Evolutionary conservation across 768 basidiomycete species (phyloP).

Genomic region (Coprinellus micaceus): DNA sequence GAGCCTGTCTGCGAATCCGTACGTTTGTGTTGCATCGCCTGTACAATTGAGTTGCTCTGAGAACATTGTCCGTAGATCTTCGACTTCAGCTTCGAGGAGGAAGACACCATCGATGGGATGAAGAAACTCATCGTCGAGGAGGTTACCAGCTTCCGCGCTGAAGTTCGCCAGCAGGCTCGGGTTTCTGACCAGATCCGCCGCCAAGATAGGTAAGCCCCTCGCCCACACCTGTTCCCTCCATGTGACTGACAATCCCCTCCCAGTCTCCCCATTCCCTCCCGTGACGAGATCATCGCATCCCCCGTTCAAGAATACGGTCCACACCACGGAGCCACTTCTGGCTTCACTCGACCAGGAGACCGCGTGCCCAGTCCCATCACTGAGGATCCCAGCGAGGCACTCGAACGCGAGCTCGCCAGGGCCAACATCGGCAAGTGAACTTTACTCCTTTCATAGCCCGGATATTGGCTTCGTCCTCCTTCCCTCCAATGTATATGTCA

Average conservation of each 20-base stretch:
- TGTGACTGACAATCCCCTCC: conserved; percentile 4
- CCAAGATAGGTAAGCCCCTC: conserved; percentile 61
- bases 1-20: conserved; percentile 84
- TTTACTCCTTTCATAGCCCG: not conserved
- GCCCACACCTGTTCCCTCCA: no score
- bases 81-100: conserved; percentile 94
- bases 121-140: conserved; percentile 92
- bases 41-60: not conserved
- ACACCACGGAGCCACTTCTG: conserved; percentile 64
- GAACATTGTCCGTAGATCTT: conserved; percentile 56
- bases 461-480: no score
- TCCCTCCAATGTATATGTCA: no score
- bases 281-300: conserved; percentile 78
- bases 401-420: conserved; percentile 82
- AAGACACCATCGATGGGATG: conserved; percentile 97
- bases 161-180: conserved; percentile 82
- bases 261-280: conserved; percentile 74
- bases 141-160: conserved; percentile 82
- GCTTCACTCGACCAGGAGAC: conserved; percentile 50
- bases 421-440: conserved; percentile 47
- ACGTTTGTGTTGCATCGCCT: conserved; percentile 17
- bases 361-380: conserved; percentile 67
- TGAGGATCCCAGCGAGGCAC: conserved; percentile 82
- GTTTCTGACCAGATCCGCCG: conserved; percentile 68
- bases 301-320: conserved; percentile 65